These are phyloP conservation scores for Calocybe gangraenosa DNA, from an alignment of 768 basidiomycete genomes.

Conservation along the genomic window DNA sequence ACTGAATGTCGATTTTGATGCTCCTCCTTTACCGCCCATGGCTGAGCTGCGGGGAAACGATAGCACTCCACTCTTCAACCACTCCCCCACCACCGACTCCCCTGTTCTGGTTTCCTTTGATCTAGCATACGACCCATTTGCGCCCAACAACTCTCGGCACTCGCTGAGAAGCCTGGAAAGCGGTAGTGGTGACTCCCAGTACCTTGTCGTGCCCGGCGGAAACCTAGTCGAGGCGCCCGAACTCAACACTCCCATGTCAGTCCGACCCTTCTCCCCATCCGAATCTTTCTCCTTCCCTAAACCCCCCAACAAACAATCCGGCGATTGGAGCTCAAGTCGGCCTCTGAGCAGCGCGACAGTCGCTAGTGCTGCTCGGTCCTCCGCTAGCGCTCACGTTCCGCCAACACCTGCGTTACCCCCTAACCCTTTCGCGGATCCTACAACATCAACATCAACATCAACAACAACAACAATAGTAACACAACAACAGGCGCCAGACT, in stretches of 20 bases:
- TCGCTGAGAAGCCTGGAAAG: conserved; percentile 39
- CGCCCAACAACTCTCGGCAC: conserved; percentile 18
- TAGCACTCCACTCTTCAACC: conserved; percentile 6
- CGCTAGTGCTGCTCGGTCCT: conserved; percentile 3
- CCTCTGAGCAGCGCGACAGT: conserved; percentile 18
- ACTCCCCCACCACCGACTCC: conserved; percentile 15
- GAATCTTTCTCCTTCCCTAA: conserved; percentile 69
- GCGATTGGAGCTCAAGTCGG: conserved; percentile 19
- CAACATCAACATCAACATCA: neutral
- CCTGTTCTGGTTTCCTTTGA: conserved; percentile 30
- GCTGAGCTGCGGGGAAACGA: conserved; percentile 43
- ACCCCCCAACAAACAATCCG: conserved; percentile 37
- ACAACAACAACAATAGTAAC: neutral
- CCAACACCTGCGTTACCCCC: conserved; percentile 6
- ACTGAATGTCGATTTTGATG: conserved; percentile 18
- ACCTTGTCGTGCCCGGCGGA: conserved; percentile 28
- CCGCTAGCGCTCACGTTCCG: conserved; percentile 10
- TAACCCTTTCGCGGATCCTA: conserved; percentile 33
- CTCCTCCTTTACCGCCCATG: conserved; percentile 48
- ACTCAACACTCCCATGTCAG: conserved; percentile 50
- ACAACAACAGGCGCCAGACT: conserved; percentile 20
- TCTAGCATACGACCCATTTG: conserved; percentile 13
- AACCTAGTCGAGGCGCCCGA: conserved; percentile 21
- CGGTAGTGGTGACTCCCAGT: conserved; percentile 36
- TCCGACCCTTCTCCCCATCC: conserved; percentile 62